Base-by-base conservation (phyloP, 768 basidiomycete species). In the Candolleomyces aberdarensis region DNA sequence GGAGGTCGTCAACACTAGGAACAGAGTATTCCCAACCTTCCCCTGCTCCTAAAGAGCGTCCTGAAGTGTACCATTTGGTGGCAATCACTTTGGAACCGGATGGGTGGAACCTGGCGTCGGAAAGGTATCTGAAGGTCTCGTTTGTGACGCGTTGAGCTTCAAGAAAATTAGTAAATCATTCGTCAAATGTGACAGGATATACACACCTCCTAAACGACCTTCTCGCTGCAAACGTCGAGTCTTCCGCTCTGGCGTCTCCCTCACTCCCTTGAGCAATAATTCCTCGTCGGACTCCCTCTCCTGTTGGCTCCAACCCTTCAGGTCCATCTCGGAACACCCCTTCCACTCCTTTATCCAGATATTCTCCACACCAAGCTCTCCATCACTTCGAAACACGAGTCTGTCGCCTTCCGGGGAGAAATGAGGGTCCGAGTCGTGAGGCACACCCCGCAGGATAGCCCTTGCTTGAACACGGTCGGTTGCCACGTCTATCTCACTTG, bases 61-160 rank as follows among this genome's bases (percentile, higher is more conserved):
- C 63, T 5, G 83, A 84, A 26, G 85, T 89, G 63, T 89, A 90
- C 88, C 89, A 89, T 69, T 91, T 91, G 11, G 88, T 90, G n/a
- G 88, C 87, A 57, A 91, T 74, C 17, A 91, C 71, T 64, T 79
- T 85, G 32, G 71, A 65, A 1, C 86, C 86, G 10, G 83, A 84
- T 3, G 88, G 85, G 66, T 91, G 87, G 77, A 88, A 90, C 49
- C 86, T 83, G 5, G 87, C 78, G 59, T 89, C 89, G 29, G 83
- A 83, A 4, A 90, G 79, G 81, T 81, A 88, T 67, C 88, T 80
- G 64, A 83, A 90, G 0, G 89, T 90, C 69, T 91, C 89, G 65
- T 91, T 91, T 4, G 89, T 89, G 50, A 91, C 79, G 17, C 79
- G 74, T 50, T 72, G 76, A 60, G 74, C 80, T 80, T 57, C 11